A percentile compares a stretch with the other conserved stretches of the same genome.
Evolutionary conservation across 257 asterid genomes (phyloP).

Genomic region (Forsythia suspensa): DNA sequence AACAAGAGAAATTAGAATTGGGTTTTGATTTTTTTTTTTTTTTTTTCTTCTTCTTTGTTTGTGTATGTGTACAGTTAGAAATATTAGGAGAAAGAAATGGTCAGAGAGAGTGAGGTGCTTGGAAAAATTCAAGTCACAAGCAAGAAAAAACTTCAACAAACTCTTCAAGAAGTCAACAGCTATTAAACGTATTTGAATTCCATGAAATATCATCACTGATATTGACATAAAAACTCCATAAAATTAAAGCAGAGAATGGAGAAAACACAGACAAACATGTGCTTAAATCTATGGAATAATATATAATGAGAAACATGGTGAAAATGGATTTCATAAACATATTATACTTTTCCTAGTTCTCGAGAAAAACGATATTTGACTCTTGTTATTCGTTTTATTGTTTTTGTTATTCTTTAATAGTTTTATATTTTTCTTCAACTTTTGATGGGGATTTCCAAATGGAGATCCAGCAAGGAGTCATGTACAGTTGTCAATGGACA

Average conservation of each 20-base stretch:
- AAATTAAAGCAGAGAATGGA: not conserved
- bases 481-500: not conserved
- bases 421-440: not conserved
- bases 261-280: not conserved
- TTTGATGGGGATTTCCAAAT: not conserved
- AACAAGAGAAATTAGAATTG: not conserved
- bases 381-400: not conserved
- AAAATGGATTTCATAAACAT: not conserved
- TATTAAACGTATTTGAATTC: not conserved
- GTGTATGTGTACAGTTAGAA: not conserved
- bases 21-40: not conserved
- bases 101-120: not conserved
- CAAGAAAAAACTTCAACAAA: not conserved
- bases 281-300: not conserved
- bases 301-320: not conserved
- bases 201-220: not conserved
- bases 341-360: not conserved
- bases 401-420: not conserved
- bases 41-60: not conserved
- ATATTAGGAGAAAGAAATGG: conserved; percentile 6
- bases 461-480: not conserved
- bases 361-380: not conserved
- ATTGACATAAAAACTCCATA: not conserved
- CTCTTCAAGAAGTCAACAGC: not conserved
- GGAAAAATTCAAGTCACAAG: not conserved